Evolutionary conservation across 2,329 filamentous ascomycete genomes (phyloP), one percentile per base, ranked within the genome.

Genomic region (Lasiodiplodia hormozganensis): DNA sequence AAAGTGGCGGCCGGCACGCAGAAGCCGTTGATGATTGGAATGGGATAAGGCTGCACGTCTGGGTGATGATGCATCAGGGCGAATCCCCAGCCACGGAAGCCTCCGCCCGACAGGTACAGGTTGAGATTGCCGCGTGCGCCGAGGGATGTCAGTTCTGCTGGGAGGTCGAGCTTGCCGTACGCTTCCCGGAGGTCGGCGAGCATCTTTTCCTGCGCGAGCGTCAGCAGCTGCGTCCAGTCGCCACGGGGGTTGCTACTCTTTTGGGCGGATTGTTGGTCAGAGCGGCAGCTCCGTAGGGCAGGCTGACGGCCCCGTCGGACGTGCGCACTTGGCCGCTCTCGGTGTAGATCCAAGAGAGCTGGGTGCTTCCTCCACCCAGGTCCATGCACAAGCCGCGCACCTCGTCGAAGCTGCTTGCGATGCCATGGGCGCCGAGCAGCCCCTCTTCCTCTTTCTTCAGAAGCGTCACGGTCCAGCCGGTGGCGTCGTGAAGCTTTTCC

Each of bases 21-120:
- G 79, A 96, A 97, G 2, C 92, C 90, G 70, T 94, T 94, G 77
- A 96, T 90, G 23, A 91, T 89, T 0, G 93, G 88, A 31, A 97
- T 91, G 0, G 94, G 94, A 77, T 97, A 97, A 0, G 93, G 93
- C 66, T 86, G 83, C 18, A 47, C 92, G 53, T 93, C 86, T 6
- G 83, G 80, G 74, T 95, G 92, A 72, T 88, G 86, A 76, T 91
- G 89, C 91, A 97, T 94, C 65, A 97, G 85, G 75, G 97, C 89
- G 78, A 93, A 96, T 7, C 94, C 94, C 84, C 96, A 97, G 18
- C 94, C 94, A 43, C 94, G 85, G 76, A 97, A 97, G 0, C 94
- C 94, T 28, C 94, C 94, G 53, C 94, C 94, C 70, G 92, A 97
- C 68, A 97, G 88, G 77, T 94, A 97, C 10, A 97, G 83, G 40